Conservation (phyloP, 495 filamentous ascomycete species). For the Penicillium ucsense region DNA sequence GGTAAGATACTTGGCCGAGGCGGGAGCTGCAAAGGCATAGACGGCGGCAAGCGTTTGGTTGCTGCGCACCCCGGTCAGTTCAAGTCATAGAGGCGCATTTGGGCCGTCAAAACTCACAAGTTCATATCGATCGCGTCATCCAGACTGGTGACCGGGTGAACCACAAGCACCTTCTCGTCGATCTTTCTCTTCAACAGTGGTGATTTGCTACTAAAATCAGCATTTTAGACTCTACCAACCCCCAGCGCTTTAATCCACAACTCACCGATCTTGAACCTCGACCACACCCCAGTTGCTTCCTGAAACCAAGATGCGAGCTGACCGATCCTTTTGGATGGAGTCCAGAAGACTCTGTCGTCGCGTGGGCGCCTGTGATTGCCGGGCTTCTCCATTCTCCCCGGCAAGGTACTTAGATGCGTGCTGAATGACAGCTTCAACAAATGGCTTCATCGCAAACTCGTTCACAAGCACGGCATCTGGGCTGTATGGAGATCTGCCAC, state of each 20-base stretch:
- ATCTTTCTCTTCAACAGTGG: conserved; percentile 21
- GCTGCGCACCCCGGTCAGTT: conserved; percentile 3
- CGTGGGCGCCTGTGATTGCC: conserved; percentile 6
- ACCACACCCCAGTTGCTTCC: conserved; percentile 24
- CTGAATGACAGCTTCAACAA: conserved; percentile 34
- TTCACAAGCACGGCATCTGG: conserved; percentile 48
- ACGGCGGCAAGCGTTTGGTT: conserved; percentile 29
- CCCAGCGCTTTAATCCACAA: background rate
- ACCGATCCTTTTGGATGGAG: conserved; percentile 14
- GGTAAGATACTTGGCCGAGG: conserved; percentile 41
- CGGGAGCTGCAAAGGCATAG: conserved; percentile 39
- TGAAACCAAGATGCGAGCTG: conserved; percentile 15
- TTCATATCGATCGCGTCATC: conserved; percentile 39
- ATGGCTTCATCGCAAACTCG: conserved; percentile 42
- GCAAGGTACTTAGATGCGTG: conserved; percentile 25
- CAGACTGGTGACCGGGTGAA: conserved; percentile 30
- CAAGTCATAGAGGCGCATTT: too few relatives aligned
- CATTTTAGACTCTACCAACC: background rate
- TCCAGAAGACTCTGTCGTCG: conserved; percentile 15
- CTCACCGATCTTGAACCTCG: conserved; percentile 21
- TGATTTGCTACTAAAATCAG: conserved; percentile 13
- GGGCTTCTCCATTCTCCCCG: conserved; percentile 17
- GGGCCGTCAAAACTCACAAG: conserved; percentile 6
- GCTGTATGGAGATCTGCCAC: conserved; percentile 41
- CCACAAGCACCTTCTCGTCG: conserved; percentile 21